Conservation (phyloP, 257 asterid species). For the Primulina tabacum region DNA sequence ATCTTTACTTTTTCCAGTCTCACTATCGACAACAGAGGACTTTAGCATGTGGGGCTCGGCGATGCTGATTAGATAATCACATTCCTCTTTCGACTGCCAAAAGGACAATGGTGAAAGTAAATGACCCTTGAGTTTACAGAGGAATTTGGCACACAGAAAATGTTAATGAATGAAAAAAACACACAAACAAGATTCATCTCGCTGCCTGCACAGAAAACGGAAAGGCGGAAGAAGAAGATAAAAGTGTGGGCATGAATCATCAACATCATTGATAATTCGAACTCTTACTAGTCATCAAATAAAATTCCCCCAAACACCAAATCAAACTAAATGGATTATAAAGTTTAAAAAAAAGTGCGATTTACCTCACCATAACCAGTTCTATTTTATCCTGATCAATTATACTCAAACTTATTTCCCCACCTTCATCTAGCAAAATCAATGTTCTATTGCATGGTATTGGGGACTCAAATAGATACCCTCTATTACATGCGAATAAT, state of each 20-base stretch:
- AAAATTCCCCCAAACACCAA: constrained; percentile 15
- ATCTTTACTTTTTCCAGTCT: constrained; percentile 84
- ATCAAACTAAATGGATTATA: constrained; percentile 1
- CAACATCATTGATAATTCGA: constrained; percentile 10
- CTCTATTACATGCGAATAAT: not conserved
- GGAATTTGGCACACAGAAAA: constrained; percentile 19
- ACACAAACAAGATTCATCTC: not conserved
- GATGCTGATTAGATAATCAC: constrained; percentile 82
- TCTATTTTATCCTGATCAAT: constrained; percentile 9
- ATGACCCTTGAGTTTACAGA: constrained; percentile 12
- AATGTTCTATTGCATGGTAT: not conserved
- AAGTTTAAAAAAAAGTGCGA: constrained; percentile 7
- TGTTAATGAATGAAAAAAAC: not conserved
- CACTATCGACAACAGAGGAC: constrained; percentile 85
- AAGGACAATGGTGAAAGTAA: constrained; percentile 17
- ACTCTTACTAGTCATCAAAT: constrained; percentile 11
- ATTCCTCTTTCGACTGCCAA: constrained; percentile 85
- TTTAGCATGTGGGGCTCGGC: constrained; percentile 88
- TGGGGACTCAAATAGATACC: constrained; percentile 4
- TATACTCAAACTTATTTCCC: constrained; percentile 4
- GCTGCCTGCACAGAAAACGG: constrained; percentile 1
- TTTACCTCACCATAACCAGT: constrained; percentile 1
- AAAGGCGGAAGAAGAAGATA: not conserved
- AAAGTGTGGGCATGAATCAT: constrained; percentile 10
- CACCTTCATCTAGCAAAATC: not conserved